Evolutionary conservation across 768 basidiomycete genomes (phyloP).

Genomic region (Gloeopeniophorella convolvens): DNA sequence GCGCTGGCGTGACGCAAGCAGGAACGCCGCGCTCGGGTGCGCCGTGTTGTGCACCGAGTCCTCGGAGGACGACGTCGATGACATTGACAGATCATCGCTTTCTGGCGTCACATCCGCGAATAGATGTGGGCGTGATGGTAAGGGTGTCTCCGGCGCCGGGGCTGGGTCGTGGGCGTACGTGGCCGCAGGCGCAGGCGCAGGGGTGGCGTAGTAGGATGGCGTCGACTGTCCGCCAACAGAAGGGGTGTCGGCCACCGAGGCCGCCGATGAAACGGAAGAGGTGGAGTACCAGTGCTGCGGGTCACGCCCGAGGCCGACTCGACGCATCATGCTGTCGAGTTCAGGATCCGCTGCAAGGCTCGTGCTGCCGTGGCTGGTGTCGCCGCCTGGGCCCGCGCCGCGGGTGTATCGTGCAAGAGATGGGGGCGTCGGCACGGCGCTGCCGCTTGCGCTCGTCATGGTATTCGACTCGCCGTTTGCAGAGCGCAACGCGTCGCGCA

Average conservation of each 20-base stretch:
- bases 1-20: conserved; percentile 44
- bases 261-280: neutral
- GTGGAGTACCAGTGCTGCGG: conserved; percentile 8
- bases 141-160: conserved; percentile 23
- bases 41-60: conserved; percentile 49
- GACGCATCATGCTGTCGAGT: conserved; percentile 64
- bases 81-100: conserved; percentile 32
- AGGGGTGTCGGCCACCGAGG: too few species aligned
- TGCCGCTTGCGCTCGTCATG: conserved; percentile 24
- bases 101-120: conserved; percentile 13
- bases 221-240: too few species aligned
- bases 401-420: conserved; percentile 63
- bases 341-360: conserved; percentile 40
- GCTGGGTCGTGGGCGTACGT: conserved; percentile 24
- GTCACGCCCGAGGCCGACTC: conserved; percentile 37
- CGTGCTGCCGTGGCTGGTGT: conserved; percentile 15
- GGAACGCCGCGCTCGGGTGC: conserved; percentile 66
- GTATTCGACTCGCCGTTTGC: conserved; percentile 48
- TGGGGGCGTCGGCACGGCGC: conserved; percentile 63
- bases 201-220: conserved; percentile 12
- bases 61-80: conserved; percentile 49
- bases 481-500: conserved; percentile 35
- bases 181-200: neutral
- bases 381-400: too few species aligned
- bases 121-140: too few species aligned